Conservation (phyloP, 768 basidiomycete species). For the Termitomyces sp. region DNA sequence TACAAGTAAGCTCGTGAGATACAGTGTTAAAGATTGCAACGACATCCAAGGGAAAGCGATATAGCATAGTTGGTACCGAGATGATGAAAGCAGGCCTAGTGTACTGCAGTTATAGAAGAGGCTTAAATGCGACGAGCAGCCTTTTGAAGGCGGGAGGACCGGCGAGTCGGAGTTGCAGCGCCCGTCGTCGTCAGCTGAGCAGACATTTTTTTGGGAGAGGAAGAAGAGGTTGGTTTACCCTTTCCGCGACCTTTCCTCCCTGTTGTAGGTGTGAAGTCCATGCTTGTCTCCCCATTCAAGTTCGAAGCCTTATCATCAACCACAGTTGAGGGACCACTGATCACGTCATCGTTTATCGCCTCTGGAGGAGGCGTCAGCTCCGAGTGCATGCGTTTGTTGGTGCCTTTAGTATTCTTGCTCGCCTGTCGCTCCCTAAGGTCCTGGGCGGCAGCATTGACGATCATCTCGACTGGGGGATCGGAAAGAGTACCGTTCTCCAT, state of each 20-base stretch:
- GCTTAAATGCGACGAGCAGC: constrained; percentile 18
- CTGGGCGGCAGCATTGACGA: constrained; percentile 34
- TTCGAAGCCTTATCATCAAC: not conserved
- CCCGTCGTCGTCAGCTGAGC: constrained; percentile 11
- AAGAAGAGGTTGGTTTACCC: constrained; percentile 7
- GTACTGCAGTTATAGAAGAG: not conserved
- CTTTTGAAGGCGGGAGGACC: constrained; percentile 35
- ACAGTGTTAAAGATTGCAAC: constrained; percentile 3
- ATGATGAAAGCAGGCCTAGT: not conserved
- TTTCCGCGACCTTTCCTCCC: constrained; percentile 16
- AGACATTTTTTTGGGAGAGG: constrained; percentile 8
- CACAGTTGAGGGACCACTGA: constrained; percentile 9
- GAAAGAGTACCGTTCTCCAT: constrained; percentile 40
- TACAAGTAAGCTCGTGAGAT: not conserved
- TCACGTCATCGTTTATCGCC: constrained; percentile 21
- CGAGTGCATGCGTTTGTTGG: constrained; percentile 39
- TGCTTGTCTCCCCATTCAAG: constrained; percentile 4
- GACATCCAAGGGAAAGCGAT: constrained; percentile 7
- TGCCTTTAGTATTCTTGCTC: constrained; percentile 21
- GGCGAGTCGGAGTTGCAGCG: constrained; percentile 23
- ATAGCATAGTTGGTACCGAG: not conserved
- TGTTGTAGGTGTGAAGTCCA: not conserved
- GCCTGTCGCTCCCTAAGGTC: constrained; percentile 18
- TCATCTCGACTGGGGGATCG: constrained; percentile 59
- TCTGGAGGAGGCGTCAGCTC: constrained; percentile 44